phyloP scores from a whole-genome alignment of 805 yeast species.

The Candida hungchunana region DNA sequence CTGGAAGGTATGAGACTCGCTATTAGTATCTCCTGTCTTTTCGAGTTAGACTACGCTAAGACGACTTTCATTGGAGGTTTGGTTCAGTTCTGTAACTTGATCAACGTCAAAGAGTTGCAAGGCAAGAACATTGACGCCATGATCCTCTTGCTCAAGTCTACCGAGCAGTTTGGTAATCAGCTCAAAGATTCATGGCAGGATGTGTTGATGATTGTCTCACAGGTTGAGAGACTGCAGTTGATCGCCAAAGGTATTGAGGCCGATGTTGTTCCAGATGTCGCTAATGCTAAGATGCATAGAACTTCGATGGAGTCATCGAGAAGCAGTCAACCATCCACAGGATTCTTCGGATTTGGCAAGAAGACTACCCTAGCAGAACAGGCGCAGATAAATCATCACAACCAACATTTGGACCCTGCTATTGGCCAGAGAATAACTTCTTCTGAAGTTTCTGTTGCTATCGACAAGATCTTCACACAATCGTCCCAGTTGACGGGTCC shows the following conservation, averaged over 20 bases:
- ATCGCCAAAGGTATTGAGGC: conserved; percentile 86
- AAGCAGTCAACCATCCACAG: conserved; percentile 25
- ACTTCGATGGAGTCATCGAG: conserved; percentile 50
- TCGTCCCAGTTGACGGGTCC: conserved; percentile 75
- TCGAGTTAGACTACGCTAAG: conserved; percentile 79
- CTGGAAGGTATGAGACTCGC: conserved; percentile 84
- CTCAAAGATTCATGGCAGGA: conserved; percentile 81
- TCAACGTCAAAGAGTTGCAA: conserved; percentile 73
- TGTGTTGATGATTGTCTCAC: conserved; percentile 76
- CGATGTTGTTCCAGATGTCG: conserved; percentile 78
- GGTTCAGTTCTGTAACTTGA: conserved; percentile 78
- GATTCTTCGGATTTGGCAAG: conserved; percentile 51
- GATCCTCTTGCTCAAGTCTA: conserved; percentile 65
- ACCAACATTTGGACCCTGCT: conserved; percentile 58
- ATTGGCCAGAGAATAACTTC: conserved; percentile 56
- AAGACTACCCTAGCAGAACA: conserved; percentile 57
- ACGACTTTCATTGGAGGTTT: conserved; percentile 87
- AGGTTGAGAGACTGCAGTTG: conserved; percentile 84
- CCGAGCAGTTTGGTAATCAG: conserved; percentile 73
- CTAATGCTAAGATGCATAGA: conserved; percentile 56
- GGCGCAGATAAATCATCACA: conserved; percentile 66
- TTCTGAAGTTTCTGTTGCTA: conserved; percentile 69
- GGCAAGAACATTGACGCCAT: conserved; percentile 80
- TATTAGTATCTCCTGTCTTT: conserved; percentile 77
- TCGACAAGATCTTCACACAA: conserved; percentile 84